Evolutionary conservation across 1,139 yeast genomes (phyloP).

Genomic region (Torulaspora globosa): DNA sequence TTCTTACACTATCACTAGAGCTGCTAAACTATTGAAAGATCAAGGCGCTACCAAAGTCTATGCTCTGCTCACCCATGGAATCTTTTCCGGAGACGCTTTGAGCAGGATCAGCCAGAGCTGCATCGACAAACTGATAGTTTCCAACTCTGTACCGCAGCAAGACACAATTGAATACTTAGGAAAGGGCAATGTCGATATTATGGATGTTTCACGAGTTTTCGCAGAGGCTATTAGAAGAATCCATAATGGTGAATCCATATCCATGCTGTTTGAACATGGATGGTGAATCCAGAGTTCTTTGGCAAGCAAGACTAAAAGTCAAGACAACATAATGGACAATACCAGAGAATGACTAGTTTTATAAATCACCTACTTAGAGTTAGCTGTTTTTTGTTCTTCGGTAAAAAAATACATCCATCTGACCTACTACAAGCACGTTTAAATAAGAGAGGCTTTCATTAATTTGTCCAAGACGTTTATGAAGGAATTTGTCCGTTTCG

Average conservation of each 20-base stretch:
- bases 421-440: no score
- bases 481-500: neutral
- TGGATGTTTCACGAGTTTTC: constrained; percentile 82
- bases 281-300: constrained; percentile 42
- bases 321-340: neutral
- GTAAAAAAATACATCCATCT: neutral
- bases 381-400: neutral
- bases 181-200: constrained; percentile 63
- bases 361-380: neutral
- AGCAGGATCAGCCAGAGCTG: constrained; percentile 62
- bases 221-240: constrained; percentile 95
- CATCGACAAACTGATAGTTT: constrained; percentile 80
- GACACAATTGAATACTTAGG: constrained; percentile 46
- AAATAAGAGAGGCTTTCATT: no score
- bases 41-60: constrained; percentile 87
- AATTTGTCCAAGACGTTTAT: neutral
- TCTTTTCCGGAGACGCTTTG: constrained; percentile 88
- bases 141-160: constrained; percentile 90
- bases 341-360: neutral
- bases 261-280: constrained; percentile 88
- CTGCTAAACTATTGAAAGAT: constrained; percentile 84
- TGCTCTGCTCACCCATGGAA: constrained; percentile 89
- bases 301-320: neutral
- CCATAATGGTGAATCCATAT: constrained; percentile 94
- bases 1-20: constrained; percentile 84